phyloP scores from a whole-genome alignment of 1,284 basidiomycete species.

The Rhodotorula sp. region DNA sequence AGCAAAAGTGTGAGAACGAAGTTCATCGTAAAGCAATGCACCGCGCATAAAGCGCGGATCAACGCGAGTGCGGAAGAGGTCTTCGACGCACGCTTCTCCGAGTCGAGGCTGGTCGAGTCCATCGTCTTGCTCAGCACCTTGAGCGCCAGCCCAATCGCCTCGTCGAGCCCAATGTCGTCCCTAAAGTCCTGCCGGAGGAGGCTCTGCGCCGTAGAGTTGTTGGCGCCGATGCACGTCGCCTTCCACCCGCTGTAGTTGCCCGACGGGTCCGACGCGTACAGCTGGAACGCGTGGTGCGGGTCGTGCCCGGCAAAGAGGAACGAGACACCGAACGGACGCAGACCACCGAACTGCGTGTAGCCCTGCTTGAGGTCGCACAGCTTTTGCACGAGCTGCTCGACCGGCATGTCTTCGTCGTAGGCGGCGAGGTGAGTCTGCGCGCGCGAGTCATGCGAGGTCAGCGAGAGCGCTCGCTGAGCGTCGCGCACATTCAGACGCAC shows the following conservation, averaged over 20 bases:
- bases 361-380: conserved; percentile 98
- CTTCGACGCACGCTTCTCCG: conserved; percentile 72
- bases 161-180: conserved; percentile 85
- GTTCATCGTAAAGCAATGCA: no score
- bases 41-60: background rate
- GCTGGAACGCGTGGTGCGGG: conserved; percentile 92
- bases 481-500: conserved; percentile 16
- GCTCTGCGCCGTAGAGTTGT: conserved; percentile 91
- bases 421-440: conserved; percentile 68
- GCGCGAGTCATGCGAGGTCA: no score
- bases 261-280: conserved; percentile 97
- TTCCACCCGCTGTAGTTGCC: conserved; percentile 99
- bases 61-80: background rate
- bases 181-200: conserved; percentile 98
- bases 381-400: conserved; percentile 89
- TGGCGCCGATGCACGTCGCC: conserved; percentile 95
- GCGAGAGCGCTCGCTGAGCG: no score
- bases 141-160: conserved; percentile 86
- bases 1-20: no score
- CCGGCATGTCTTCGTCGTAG: conserved; percentile 97
- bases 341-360: conserved; percentile 97
- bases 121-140: conserved; percentile 99
- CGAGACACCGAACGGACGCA: conserved; percentile 96
- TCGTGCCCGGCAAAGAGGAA: conserved; percentile 96
- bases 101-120: conserved; percentile 94